Percentiles rank a stretch among this genome's conserved stretches.
Evolutionary conservation across 352 stramenopile species (phyloP).

Genomic region (Globisporangium polare): DNA sequence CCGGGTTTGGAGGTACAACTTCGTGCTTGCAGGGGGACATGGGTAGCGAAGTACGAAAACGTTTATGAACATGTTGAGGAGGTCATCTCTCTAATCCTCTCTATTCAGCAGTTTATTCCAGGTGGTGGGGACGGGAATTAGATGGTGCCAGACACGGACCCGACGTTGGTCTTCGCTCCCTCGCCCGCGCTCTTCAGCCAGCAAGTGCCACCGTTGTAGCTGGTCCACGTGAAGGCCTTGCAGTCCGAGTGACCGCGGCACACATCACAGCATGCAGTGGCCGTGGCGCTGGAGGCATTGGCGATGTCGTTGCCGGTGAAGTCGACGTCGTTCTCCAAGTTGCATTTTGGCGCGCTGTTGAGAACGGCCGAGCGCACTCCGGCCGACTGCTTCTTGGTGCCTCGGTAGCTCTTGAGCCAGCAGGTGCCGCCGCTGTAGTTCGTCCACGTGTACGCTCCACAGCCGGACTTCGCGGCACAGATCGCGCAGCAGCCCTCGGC

Average conservation of each 20-base stretch:
- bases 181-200: constrained; percentile 37
- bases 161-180: not conserved
- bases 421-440: constrained; percentile 49
- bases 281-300: not conserved
- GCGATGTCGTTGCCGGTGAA: constrained; percentile 7
- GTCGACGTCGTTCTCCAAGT: constrained; percentile 9
- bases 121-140: not conserved
- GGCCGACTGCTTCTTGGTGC: not conserved
- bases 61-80: not conserved
- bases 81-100: not conserved
- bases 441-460: constrained; percentile 51
- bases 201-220: constrained; percentile 46
- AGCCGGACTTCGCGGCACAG: constrained; percentile 24
- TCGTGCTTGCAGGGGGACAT: not conserved
- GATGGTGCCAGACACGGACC: not conserved
- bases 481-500: constrained; percentile 22
- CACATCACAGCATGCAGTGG: not conserved
- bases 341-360: constrained; percentile 1
- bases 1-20: not conserved
- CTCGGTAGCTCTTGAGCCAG: constrained; percentile 39
- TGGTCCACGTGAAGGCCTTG: constrained; percentile 44
- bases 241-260: constrained; percentile 7
- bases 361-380: not conserved
- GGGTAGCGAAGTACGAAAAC: not conserved
- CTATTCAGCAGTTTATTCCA: not conserved